Base-by-base conservation (phyloP, 2,329 filamentous ascomycete genomes). In the Teratosphaeria zuluensis region DNA sequence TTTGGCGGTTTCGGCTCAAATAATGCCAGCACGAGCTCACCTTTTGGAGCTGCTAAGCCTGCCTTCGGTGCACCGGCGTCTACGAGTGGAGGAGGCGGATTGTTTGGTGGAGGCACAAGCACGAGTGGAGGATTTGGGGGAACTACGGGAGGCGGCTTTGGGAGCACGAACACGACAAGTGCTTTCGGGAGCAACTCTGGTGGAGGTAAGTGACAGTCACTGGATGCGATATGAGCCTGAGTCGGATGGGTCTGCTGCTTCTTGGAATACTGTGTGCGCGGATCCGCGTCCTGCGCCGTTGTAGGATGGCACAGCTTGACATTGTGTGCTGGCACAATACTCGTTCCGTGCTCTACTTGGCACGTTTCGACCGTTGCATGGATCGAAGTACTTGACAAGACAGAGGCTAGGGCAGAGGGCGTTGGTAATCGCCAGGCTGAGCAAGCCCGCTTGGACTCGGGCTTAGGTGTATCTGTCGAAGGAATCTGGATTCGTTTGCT, bases 81-180 rank as follows among this genome's bases (percentile, higher is more conserved):
- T 38, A 62, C 65, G 35, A 68, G 70, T 59, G 63, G 64, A 51
- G 68, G 70, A 59, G 63, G 64, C 60, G 66, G 73, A 61, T 64
- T 68, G 38, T 66, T 65, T 56, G 64, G 65, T 1, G 57, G 61
- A 33, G 57, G 57, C 56, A 64, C 61, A 11, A 61, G 59, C 42
- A 67, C 76, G 72, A 75, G 69, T 68, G 68, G 69, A 46, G 58
- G 66, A 65, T 69, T 67, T 35, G 67, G 70, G 58, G 68, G 53
- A 60, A 69, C 54, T 12, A 33, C 31, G 2, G 4, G 19, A 59
- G 60, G 21, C 24, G 66, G 63, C 28, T 68, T 67, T 57, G 67
- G 67, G 11, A 63, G 58, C 48, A 63, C 59, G 19, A 54, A 51
- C 33, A 63, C 56, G 24, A 61, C 64, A n/a, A 42, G 38, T 16